A percentile compares a stretch with the other conserved stretches of the same genome.
Conservation (phyloP, 345 rosid species). For the Salix udensis region DNA sequence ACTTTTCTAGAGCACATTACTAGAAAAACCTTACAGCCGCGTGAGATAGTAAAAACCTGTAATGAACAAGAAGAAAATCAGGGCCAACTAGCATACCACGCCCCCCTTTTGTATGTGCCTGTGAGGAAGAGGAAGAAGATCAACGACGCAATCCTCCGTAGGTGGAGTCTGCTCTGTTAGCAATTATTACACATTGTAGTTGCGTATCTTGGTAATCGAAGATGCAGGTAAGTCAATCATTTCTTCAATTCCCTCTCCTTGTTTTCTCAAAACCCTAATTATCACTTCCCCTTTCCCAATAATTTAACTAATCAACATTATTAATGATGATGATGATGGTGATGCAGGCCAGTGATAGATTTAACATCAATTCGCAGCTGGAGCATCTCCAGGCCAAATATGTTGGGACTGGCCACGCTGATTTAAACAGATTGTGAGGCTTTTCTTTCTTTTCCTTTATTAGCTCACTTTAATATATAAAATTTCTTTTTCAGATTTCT, state of each 20-base stretch:
- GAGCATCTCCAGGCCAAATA: slow-evolving; percentile 98
- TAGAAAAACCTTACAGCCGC: too few species aligned
- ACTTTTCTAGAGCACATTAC: too few species aligned
- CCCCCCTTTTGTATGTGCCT: too few species aligned
- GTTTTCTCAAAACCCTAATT: not conserved
- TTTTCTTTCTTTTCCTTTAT: not conserved
- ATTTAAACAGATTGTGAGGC: slow-evolving; percentile 84
- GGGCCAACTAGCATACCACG: too few species aligned
- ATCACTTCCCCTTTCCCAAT: not conserved
- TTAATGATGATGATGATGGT: too few species aligned
- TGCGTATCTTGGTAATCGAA: not conserved
- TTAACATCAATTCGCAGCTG: slow-evolving; percentile 95
- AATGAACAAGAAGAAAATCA: too few species aligned
- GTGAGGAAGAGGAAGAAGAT: too few species aligned
- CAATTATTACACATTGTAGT: not conserved
- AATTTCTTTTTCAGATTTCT: not conserved
- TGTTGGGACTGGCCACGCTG: slow-evolving; percentile 94
- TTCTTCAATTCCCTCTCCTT: not conserved
- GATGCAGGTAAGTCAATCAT: not conserved
- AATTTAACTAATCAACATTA: too few species aligned
- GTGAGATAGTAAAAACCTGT: too few species aligned
- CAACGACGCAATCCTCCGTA: too few species aligned
- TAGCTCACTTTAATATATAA: not conserved
- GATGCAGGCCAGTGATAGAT: slow-evolving; percentile 94
- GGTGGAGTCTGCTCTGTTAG: not conserved